Base-by-base conservation (phyloP, 2,329 filamentous ascomycete species). In the Cladophialophora psammophila region DNA sequence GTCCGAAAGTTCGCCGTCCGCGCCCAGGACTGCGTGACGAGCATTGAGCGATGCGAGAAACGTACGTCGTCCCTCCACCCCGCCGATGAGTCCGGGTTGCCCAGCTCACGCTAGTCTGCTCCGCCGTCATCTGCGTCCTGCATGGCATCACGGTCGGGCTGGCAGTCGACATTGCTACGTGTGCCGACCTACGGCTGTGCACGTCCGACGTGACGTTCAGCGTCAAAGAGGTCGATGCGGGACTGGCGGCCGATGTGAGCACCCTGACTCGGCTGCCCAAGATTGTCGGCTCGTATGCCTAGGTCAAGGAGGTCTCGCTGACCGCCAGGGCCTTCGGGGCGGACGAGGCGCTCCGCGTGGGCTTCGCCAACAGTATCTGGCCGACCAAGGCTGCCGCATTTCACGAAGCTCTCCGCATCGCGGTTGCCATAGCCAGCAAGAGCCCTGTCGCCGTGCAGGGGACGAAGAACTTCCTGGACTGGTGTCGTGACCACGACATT, bases 41-140 rank as follows among this genome's bases (percentile, higher is more conserved):
- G 88, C n/a, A 82, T 96, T 60, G 94, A 97, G 78, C 88, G 85
- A 72, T 98, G 94, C 79, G 91, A 95, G 80, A 98, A 98, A 80
- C 93, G 88, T 90, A 79, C 72, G 87, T 82, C 15, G 12, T 31
- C 40, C 4, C 15, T 40, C 20, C 42, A 34, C 31, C 26, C 40
- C 50, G 53, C n/a, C 10, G 45, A 50, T 8, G 10, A 50, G 36
- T 8, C 36, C 36, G 6, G 45, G 9, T 4, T 5, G 45, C 9
- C 65, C 60, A 90, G 90, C n/a, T 57, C n/a, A 32, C 13, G 18
- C 53, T 32, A n/a, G 2, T n/a, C 15, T 56, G 1, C 12, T 5
- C 45, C 60, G 53, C 93, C 70, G 92, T 97, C 45, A 90, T 97
- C 65, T 89, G 87, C 61, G 89, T 92, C n/a, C 80, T 97, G 71